These are phyloP conservation scores for Phytophthora pinifolia DNA, from an alignment of 352 stramenopile species.

Conservation along the genomic window DNA sequence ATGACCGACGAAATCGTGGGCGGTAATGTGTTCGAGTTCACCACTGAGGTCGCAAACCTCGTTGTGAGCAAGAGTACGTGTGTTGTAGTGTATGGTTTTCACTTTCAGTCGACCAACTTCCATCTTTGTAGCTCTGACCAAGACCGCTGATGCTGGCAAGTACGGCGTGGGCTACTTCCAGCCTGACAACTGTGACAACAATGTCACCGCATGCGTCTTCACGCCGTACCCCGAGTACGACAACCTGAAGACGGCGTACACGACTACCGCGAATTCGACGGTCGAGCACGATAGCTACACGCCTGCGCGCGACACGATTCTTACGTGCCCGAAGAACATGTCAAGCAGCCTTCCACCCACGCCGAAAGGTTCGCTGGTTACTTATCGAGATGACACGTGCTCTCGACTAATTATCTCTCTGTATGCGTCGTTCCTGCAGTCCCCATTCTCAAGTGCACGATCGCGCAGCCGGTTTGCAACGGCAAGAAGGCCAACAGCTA, in stretches of 20 bases:
- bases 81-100: not conserved
- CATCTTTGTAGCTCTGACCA: constrained; percentile 32
- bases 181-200: constrained; percentile 68
- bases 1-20: constrained; percentile 69
- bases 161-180: constrained; percentile 77
- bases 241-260: constrained; percentile 58
- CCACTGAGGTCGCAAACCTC: constrained; percentile 60
- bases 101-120: not conserved
- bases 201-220: constrained; percentile 51
- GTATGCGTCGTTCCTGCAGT: constrained; percentile 23
- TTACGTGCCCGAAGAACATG: constrained; percentile 49
- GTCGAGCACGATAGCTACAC: constrained; percentile 41
- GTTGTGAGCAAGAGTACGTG: constrained; percentile 34
- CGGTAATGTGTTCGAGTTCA: constrained; percentile 81
- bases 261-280: constrained; percentile 45
- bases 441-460: constrained; percentile 34
- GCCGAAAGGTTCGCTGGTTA: constrained; percentile 39
- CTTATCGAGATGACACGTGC: too few species aligned
- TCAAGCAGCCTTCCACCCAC: constrained; percentile 40
- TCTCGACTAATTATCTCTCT: too few species aligned
- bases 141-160: constrained; percentile 55
- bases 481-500: constrained; percentile 35
- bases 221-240: constrained; percentile 68
- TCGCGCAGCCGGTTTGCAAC: constrained; percentile 43
- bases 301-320: constrained; percentile 33